Evolutionary conservation across 192 early-diverging fungal species (phyloP), one percentile per base, ranked within the genome.

Genomic region (Podila clonocystis): DNA sequence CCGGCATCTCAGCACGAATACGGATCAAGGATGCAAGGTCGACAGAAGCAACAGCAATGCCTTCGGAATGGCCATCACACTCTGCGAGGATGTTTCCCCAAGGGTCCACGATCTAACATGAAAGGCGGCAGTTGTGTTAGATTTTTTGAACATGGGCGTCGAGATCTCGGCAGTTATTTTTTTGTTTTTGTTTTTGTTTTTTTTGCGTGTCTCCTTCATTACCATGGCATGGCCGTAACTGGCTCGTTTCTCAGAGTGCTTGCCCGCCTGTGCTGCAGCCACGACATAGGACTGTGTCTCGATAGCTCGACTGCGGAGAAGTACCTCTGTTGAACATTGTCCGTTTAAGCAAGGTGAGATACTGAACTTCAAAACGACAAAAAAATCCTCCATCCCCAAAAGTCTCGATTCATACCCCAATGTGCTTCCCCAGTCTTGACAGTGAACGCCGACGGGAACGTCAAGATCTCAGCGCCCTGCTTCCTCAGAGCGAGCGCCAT

Each of bases 381-480:
- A 11, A 50, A 28, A n/a, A n/a, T n/a, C n/a, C n/a, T n/a, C n/a
- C n/a, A n/a, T n/a, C n/a, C n/a, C n/a, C 17, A 19, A 62, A 49
- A 38, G 15, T 55, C n/a, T 20, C 13, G 22, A 22, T 50, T 28
- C 24, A 67, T 86, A 87, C 87, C 88, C 95, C 95, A 96, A 76
- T 96, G 95, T 48, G 95, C 94, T 38, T 86, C 85, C 19, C 95
- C 95, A 4, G 95, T 96, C 41, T 85, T 84, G 67, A 92, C 67
- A 1, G 95, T 95, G 68, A 96, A 96, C 8, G 94, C 95, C 19
- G 91, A 92, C 20, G 95, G 94, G 72, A 87, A 96, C 24, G 93
- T 88, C 9, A 96, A 76, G 24, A 95, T 83, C 48, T 96, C 89
- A 7, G 93, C 93, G 4, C 90, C 91, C 26, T 78, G 70, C 24